Conservation (phyloP, 129 eudicot species). For the Mikania micrantha region DNA sequence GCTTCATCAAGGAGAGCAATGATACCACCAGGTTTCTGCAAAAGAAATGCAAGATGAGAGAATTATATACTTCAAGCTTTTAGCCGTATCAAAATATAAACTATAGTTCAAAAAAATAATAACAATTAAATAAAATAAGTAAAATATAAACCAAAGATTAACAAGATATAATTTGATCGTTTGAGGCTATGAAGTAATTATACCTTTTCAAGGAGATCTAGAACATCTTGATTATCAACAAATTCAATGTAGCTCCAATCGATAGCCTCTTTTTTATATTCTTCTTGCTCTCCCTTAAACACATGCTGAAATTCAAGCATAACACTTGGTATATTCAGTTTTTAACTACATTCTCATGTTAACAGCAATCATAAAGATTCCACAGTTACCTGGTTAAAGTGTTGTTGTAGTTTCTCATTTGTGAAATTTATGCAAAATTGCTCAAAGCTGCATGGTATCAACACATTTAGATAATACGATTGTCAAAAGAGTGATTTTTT, state of each 20-base stretch:
- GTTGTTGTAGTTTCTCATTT: slow-evolving; percentile 98
- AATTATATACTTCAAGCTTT: background rate
- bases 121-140: too few relatives aligned
- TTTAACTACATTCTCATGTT: slow-evolving; percentile 1
- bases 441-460: slow-evolving; percentile 74
- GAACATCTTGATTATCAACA: slow-evolving; percentile 98
- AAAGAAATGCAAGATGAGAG: slow-evolving; percentile 18
- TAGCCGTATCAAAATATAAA: slow-evolving; percentile 3
- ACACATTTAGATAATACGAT: slow-evolving; percentile 15
- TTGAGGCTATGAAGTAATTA: slow-evolving; percentile 1
- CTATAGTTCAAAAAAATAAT: too few relatives aligned
- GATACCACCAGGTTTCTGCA: slow-evolving; percentile 98
- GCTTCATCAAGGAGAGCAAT: slow-evolving; percentile 99
- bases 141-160: background rate
- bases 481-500: slow-evolving; percentile 1
- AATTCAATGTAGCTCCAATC: slow-evolving; percentile 99
- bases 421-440: slow-evolving; percentile 97
- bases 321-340: slow-evolving; percentile 5
- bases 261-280: slow-evolving; percentile 87
- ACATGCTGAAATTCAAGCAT: slow-evolving; percentile 68
- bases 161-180: background rate
- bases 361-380: slow-evolving; percentile 8
- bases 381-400: slow-evolving; percentile 80
- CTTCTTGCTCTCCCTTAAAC: slow-evolving; percentile 98
- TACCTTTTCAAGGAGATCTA: slow-evolving; percentile 98